phyloP scores from a whole-genome alignment of 192 early-diverging fungal genomes.

The Phycomyces nitens region DNA sequence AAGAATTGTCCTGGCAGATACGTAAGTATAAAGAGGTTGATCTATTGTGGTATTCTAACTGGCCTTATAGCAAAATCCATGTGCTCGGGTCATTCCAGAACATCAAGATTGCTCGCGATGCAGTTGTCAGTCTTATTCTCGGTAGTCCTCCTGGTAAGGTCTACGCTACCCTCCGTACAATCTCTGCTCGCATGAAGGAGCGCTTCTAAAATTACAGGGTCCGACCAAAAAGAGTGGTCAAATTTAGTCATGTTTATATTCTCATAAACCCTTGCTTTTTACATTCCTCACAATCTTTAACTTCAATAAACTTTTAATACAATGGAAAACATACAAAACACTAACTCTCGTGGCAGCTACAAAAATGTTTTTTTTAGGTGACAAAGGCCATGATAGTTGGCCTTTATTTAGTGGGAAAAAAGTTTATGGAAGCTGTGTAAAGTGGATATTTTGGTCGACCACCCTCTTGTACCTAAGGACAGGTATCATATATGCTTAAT shows the following conservation, averaged over 20 bases:
- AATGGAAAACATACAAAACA: not conserved
- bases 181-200: conserved; percentile 91
- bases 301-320: not conserved
- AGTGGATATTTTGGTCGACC: too few species aligned
- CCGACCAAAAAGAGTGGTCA: too few species aligned
- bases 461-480: too few species aligned
- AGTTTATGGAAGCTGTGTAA: too few species aligned
- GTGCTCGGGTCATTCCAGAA: conserved; percentile 95
- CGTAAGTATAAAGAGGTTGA: conserved; percentile 42
- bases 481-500: too few species aligned
- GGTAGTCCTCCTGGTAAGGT: conserved; percentile 97
- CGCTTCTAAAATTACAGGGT: conserved; percentile 73
- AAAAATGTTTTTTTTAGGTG: too few species aligned
- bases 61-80: conserved; percentile 73
- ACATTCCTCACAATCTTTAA: too few species aligned
- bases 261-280: too few species aligned
- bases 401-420: too few species aligned
- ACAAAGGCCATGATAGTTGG: too few species aligned
- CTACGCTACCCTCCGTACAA: conserved; percentile 81
- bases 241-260: too few species aligned
- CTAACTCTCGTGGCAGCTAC: too few species aligned
- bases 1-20: conserved; percentile 93
- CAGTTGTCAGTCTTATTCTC: conserved; percentile 85
- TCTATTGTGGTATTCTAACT: conserved; percentile 5
- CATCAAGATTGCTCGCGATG: conserved; percentile 93